phyloP scores from a whole-genome alignment of 2,329 filamentous ascomycete species.

The Curvularia spicifera region DNA sequence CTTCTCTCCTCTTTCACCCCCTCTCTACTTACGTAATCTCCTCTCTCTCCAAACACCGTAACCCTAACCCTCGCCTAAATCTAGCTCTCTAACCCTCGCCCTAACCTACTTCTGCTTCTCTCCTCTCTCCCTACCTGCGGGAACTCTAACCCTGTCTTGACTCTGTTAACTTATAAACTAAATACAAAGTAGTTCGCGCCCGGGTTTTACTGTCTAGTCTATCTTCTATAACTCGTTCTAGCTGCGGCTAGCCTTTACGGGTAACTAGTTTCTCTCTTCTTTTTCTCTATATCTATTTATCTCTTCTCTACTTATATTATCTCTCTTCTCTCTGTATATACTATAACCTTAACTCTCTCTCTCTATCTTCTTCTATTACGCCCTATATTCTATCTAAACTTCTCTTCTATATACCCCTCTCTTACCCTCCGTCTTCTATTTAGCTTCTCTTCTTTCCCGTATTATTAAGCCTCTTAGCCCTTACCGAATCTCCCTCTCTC shows the following conservation, averaged over 20 bases:
- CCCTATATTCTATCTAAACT: background rate
- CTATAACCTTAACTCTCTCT: background rate
- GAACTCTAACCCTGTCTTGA: too few relatives aligned
- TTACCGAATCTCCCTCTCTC: too few relatives aligned
- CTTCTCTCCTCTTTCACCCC: background rate
- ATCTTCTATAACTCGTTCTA: background rate
- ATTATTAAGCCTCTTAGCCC: too few relatives aligned
- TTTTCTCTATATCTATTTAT: background rate
- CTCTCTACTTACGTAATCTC: background rate
- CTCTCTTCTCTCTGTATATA: background rate
- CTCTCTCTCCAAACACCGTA: background rate
- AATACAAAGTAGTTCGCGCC: background rate
- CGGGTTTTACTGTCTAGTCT: background rate
- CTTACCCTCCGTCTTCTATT: too few relatives aligned
- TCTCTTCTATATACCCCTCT: background rate
- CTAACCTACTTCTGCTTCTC: too few relatives aligned
- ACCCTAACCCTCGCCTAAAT: background rate
- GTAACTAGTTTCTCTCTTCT: background rate
- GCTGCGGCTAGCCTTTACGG: background rate
- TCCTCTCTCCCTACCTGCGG: too few relatives aligned
- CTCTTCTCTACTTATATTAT: too few relatives aligned
- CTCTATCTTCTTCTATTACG: background rate
- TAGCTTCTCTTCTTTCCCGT: too few relatives aligned
- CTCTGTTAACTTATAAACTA: background rate
- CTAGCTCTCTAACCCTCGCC: background rate